A percentile compares a stretch with the other conserved stretches of the same genome.
These are phyloP conservation scores for Ogataea corticis DNA, from an alignment of 805 yeast species.

Conservation along the genomic window DNA sequence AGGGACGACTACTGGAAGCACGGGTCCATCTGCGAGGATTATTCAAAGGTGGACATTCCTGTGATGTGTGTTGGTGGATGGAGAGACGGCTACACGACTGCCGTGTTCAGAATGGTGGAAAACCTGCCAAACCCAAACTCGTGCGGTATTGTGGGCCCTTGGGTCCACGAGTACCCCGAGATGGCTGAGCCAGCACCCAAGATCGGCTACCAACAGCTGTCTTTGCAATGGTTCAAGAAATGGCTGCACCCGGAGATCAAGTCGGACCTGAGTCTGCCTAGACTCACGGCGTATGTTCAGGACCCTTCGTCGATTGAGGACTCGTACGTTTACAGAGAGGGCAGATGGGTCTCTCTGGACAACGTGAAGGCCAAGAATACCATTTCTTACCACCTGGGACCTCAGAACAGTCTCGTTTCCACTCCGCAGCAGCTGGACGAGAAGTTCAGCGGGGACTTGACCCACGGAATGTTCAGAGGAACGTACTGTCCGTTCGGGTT, in stretches of 20 bases:
- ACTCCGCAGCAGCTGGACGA: constrained; percentile 1
- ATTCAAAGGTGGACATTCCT: constrained; percentile 40
- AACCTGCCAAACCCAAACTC: constrained; percentile 42
- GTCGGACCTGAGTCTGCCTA: constrained; percentile 33
- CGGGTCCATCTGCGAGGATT: constrained; percentile 46
- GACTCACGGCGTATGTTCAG: constrained; percentile 42
- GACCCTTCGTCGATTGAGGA: constrained; percentile 41
- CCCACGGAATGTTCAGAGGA: constrained; percentile 47
- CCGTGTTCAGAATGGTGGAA: constrained; percentile 45
- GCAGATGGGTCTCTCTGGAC: constrained; percentile 40
- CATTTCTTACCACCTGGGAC: constrained; percentile 16
- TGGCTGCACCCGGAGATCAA: constrained; percentile 34
- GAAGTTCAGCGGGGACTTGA: constrained; percentile 35
- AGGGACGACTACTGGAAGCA: constrained; percentile 50
- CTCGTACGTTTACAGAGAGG: constrained; percentile 39
- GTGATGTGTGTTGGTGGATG: constrained; percentile 47
- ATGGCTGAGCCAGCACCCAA: constrained; percentile 47
- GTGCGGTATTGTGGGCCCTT: constrained; percentile 43
- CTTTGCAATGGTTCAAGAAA: constrained; percentile 43
- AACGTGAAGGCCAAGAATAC: constrained; percentile 16
- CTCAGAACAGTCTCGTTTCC: constrained; percentile 11
- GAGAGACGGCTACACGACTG: constrained; percentile 48
- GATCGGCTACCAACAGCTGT: constrained; percentile 44
- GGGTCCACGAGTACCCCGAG: constrained; percentile 52
- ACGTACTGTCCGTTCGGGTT: constrained; percentile 49